Percentiles rank a stretch among this genome's conserved stretches.
Conservation (phyloP, 306 rosid species). For the Pueraria montana region DNA sequence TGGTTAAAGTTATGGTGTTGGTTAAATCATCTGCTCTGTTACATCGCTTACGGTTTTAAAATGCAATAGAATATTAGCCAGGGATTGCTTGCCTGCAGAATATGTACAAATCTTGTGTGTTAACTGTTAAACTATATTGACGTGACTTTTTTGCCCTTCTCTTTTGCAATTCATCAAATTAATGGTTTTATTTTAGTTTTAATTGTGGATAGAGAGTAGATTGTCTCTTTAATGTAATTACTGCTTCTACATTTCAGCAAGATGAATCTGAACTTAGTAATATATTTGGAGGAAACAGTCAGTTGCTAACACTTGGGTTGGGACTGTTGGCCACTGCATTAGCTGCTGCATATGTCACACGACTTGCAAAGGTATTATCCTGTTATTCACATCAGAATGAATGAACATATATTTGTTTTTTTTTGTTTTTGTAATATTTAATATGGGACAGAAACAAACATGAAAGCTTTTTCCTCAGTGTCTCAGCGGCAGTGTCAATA, state of each 20-base stretch:
- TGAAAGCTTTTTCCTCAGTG: neutral
- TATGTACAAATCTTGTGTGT: conserved; percentile 20
- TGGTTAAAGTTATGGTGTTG: conserved; percentile 2
- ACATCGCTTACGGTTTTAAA: neutral
- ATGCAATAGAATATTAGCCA: conserved; percentile 10
- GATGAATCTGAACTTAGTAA: conserved; percentile 80
- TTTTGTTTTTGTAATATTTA: neutral
- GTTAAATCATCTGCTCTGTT: conserved; percentile 12
- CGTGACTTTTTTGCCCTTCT: neutral
- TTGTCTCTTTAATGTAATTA: conserved; percentile 40
- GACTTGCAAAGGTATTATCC: conserved; percentile 84
- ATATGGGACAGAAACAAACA: conserved; percentile 20
- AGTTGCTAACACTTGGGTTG: conserved; percentile 79
- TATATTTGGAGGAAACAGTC: conserved; percentile 79
- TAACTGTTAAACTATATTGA: neutral
- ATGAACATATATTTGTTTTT: conserved; percentile 11
- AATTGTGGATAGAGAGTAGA: neutral
- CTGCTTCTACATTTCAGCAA: conserved; percentile 72
- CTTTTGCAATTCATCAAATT: conserved; percentile 7
- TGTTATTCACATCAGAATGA: conserved; percentile 5
- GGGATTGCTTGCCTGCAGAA: neutral
- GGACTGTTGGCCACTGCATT: conserved; percentile 87
- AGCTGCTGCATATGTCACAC: conserved; percentile 90
- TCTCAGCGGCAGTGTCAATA: too few species aligned
- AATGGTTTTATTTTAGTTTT: conserved; percentile 9